Evolutionary conservation across 1,284 basidiomycete species (phyloP).

Genomic region (Rhodotorula sp.): DNA sequence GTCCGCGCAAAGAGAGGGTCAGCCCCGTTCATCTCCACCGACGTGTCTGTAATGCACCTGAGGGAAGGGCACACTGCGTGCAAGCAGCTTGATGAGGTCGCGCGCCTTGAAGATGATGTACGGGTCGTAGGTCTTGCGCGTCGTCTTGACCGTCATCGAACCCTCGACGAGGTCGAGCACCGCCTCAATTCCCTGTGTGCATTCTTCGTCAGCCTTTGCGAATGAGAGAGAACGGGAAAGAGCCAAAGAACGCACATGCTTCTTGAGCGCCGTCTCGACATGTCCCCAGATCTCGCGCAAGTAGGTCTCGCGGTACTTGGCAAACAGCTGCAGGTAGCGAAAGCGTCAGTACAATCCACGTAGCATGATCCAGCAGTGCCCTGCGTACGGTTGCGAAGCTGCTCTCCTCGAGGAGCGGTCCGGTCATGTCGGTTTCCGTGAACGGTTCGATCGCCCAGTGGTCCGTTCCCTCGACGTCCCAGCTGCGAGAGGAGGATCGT

Average conservation of each 20-base stretch:
- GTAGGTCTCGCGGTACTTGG: slow-evolving; percentile 97
- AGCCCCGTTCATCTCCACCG: not conserved
- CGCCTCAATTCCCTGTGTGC: slow-evolving; percentile 74
- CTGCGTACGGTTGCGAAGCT: slow-evolving; percentile 75
- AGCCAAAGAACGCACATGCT: slow-evolving; percentile 61
- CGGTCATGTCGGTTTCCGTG: slow-evolving; percentile 70
- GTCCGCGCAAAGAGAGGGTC: slow-evolving; percentile 43
- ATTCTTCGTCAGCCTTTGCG: not conserved
- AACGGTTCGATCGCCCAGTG: slow-evolving; percentile 65
- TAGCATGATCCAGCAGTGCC: fast-evolving
- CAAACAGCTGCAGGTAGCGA: slow-evolving; percentile 64
- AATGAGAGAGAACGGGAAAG: slow-evolving; percentile 13
- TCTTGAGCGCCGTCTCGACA: slow-evolving; percentile 82
- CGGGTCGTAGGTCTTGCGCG: slow-evolving; percentile 94
- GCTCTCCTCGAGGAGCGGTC: slow-evolving; percentile 90
- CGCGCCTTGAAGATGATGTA: slow-evolving; percentile 94
- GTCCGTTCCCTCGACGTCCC: slow-evolving; percentile 99
- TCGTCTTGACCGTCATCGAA: slow-evolving; percentile 95
- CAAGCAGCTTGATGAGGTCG: slow-evolving; percentile 92
- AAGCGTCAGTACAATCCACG: not conserved
- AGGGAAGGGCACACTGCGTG: slow-evolving; percentile 76
- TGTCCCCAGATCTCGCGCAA: slow-evolving; percentile 91
- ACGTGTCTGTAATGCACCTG: slow-evolving; percentile 46
- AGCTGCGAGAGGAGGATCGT: slow-evolving; percentile 60
- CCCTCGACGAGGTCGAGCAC: slow-evolving; percentile 94